Conservation (phyloP, 371 early-diverging fungal genomes). For the Rhizopus arrhizus region DNA sequence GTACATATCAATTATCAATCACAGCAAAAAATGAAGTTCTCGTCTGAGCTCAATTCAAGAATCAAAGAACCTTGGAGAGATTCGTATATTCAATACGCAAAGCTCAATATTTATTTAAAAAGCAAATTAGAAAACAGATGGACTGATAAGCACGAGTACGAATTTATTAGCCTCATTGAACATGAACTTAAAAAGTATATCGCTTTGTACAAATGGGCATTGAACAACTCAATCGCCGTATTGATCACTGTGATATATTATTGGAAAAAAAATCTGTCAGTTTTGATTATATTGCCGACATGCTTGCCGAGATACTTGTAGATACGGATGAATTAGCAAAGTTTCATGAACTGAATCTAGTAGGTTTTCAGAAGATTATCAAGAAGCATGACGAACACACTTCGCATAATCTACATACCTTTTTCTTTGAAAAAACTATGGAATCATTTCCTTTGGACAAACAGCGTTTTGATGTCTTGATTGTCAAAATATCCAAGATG, state of each 20-base stretch:
- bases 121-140: slow-evolving; percentile 35
- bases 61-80: slow-evolving; percentile 45
- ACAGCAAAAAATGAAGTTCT: slow-evolving; percentile 43
- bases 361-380: slow-evolving; percentile 86
- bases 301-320: slow-evolving; percentile 33
- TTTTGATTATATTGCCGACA: slow-evolving; percentile 30
- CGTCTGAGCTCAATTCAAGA: slow-evolving; percentile 41
- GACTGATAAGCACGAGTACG: slow-evolving; percentile 64
- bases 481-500: slow-evolving; percentile 27
- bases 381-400: slow-evolving; percentile 84
- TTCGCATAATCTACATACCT: slow-evolving; percentile 67
- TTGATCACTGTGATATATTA: slow-evolving; percentile 73
- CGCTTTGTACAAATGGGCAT: slow-evolving; percentile 77
- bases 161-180: slow-evolving; percentile 71
- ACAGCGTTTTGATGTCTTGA: slow-evolving; percentile 35
- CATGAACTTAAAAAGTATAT: slow-evolving; percentile 83
- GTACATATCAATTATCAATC: not conserved
- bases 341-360: slow-evolving; percentile 86
- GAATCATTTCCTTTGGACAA: slow-evolving; percentile 24
- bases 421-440: slow-evolving; percentile 77
- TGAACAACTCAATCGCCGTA: slow-evolving; percentile 70
- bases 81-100: slow-evolving; percentile 45
- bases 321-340: slow-evolving; percentile 84
- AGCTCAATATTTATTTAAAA: slow-evolving; percentile 37
- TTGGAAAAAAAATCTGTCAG: slow-evolving; percentile 20